Base-by-base conservation (phyloP, 441 rosid species). In the Flueggea neowawraea region DNA sequence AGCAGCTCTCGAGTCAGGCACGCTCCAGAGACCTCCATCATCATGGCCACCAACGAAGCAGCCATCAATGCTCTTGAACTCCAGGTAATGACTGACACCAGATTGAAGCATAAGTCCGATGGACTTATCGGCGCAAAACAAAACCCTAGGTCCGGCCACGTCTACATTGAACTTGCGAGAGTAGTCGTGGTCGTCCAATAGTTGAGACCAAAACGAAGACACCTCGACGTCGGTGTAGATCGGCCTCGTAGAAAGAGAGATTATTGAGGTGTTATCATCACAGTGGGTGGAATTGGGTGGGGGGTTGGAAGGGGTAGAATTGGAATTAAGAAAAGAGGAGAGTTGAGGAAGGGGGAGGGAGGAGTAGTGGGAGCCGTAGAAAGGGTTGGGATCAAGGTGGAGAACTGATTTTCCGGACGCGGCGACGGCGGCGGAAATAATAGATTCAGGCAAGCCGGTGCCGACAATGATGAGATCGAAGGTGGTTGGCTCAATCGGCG, bases 371-470 rank as follows among this genome's bases (percentile, higher is more conserved):
- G 92, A 84, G 61, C 99, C 99, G 58, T 95, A 95, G 75, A 89
- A 95, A 31, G 89, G 91, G 68, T 89, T 86, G 39, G 91, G 89
- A 58, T 91, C 97, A 10, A 95, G 84, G 76, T 95, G 99, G 62
- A 95, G 96, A 57, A 91, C 92, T 4, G 95, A 67, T 70, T 82
- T 89, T 0, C 88, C 87, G 57, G 77, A 47, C 88, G 28, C 50
- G 91, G 82, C 57, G 90, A 83, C 4, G 96, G n/a, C 91, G 58
- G 99, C 97, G 39, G 96, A 65, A 65, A 89, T 57, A 0, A 95
- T 22, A 16, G 97, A 87, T 58, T 82, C 83, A 5, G 89, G 66
- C 13, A 91, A 60, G 58, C 97, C 99, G 12, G 97, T 89, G 63
- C 99, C 98, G 63, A 85, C 62, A 31, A 89, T 66, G 41, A 89